These are phyloP conservation scores for Metschnikowia matae DNA, from an alignment of 805 yeast genomes.

Conservation along the genomic window DNA sequence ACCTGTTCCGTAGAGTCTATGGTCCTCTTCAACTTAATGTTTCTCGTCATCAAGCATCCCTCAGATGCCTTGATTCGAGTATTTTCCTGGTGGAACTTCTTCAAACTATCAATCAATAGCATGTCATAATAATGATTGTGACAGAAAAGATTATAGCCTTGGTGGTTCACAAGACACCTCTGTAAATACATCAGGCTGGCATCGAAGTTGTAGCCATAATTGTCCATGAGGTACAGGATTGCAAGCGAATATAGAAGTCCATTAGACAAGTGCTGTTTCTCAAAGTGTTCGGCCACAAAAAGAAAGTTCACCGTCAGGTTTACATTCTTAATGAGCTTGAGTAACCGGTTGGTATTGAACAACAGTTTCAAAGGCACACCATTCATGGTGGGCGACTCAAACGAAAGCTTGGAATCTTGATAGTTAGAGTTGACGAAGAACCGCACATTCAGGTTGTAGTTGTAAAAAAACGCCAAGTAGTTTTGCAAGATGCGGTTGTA, in stretches of 20 bases:
- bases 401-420: conserved; percentile 15
- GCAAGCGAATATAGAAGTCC: conserved; percentile 22
- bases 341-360: conserved; percentile 34
- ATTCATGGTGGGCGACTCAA: conserved; percentile 33
- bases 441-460: conserved; percentile 27
- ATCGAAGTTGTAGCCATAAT: conserved; percentile 31
- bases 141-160: conserved; percentile 14
- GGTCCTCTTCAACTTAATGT: conserved; percentile 28
- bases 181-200: conserved; percentile 26
- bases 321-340: conserved; percentile 31
- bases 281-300: conserved; percentile 30
- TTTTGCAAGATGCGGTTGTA: conserved; percentile 36
- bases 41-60: conserved; percentile 23
- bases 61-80: conserved; percentile 25
- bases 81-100: conserved; percentile 36
- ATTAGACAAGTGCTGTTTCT: conserved; percentile 25
- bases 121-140: conserved; percentile 37
- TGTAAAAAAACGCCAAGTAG: conserved; percentile 34
- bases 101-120: conserved; percentile 36
- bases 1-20: conserved; percentile 8
- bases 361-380: conserved; percentile 36
- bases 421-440: conserved; percentile 27
- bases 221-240: conserved; percentile 39
- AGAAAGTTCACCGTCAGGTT: conserved; percentile 30
- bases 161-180: conserved; percentile 12